Base-by-base conservation (phyloP, 1,284 basidiomycete species). In the Schizopora paradoxa region DNA sequence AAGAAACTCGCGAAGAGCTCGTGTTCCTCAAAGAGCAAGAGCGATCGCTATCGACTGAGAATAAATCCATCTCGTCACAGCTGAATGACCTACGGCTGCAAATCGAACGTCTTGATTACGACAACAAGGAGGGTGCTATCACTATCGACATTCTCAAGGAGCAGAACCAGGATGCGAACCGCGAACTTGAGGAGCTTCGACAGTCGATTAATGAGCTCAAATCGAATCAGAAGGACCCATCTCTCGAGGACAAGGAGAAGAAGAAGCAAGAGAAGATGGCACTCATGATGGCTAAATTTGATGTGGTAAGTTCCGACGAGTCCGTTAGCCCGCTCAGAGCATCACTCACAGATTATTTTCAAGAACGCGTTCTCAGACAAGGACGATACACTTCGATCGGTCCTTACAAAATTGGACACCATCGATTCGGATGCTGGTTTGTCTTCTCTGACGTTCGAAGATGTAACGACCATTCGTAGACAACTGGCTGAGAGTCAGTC, bases 241-340 rank as follows among this genome's bases (percentile, higher is more conserved):
- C 82, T 25, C 79, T 82, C 19, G 95, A 97, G 64, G 95, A 95
- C 62, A 98, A 96, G 71, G 95, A 99, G 74, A 95, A 92, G 74
- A 84, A 91, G 66, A 99, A 98, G 68, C 93, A 96, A 59, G 95
- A 98, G 70, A 96, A 96, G 77, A 92, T 99, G 87, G 93, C 91
- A n/a, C 75, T 95, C 56, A 96, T 99, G 92, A 97, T 99, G 94
- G 91, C 94, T 51, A 95, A 96, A 66, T 96, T 99, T 59, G 94
- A 94, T 69, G 80, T 87, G 56, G 92, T 93, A 58, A 61, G 83
- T 58, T 25, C 19, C n/a, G n/a, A 35, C 44, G 56, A 28, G 56
- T 61, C 26, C 31, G 14, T 34, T n/a, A 10, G 18, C 22, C 40
- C 22, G 29, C 28, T 23, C 19, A 27, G 10, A 23, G 37, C 34